Evolutionary conservation across 164 flowering plant genomes (phyloP).

Genomic region (Nymphaea thermarum): DNA sequence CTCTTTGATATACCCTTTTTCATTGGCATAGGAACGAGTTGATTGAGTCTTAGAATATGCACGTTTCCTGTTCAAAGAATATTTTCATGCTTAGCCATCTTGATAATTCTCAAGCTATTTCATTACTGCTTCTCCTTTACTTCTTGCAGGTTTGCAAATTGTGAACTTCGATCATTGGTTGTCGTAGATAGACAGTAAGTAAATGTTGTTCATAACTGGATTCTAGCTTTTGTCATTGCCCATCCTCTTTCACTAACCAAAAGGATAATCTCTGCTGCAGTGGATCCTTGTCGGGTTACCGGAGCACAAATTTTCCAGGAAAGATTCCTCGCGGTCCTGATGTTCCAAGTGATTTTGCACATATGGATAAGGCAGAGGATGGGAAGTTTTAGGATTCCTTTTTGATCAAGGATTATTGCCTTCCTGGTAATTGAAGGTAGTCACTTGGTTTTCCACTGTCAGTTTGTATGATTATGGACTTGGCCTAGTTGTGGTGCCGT

Average conservation of each 20-base stretch:
- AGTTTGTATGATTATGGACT: too few species aligned
- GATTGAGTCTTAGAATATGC: too few species aligned
- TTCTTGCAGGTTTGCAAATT: conserved; percentile 66
- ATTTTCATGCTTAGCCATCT: not conserved
- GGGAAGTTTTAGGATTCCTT: not conserved
- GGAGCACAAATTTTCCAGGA: conserved; percentile 64
- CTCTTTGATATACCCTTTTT: too few species aligned
- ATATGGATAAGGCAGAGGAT: conserved; percentile 16
- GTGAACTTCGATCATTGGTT: conserved; percentile 82
- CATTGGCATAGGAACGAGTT: too few species aligned
- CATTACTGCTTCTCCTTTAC: not conserved
- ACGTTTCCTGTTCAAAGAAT: not conserved
- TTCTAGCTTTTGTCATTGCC: not conserved
- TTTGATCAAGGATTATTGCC: not conserved
- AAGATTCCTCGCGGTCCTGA: conserved; percentile 62
- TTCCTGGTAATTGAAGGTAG: not conserved
- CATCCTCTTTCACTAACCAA: not conserved
- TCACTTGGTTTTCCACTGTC: not conserved
- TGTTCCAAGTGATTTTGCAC: conserved; percentile 41
- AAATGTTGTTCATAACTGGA: not conserved
- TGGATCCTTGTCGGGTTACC: conserved; percentile 19
- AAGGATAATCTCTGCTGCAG: not conserved
- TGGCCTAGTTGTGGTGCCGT: too few species aligned
- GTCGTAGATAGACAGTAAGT: conserved; percentile 56
- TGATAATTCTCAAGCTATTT: not conserved